Percentiles rank a stretch among this genome's conserved stretches.
phyloP scores from a whole-genome alignment of 352 stramenopile species.

The Globisporangium mamillatum region DNA sequence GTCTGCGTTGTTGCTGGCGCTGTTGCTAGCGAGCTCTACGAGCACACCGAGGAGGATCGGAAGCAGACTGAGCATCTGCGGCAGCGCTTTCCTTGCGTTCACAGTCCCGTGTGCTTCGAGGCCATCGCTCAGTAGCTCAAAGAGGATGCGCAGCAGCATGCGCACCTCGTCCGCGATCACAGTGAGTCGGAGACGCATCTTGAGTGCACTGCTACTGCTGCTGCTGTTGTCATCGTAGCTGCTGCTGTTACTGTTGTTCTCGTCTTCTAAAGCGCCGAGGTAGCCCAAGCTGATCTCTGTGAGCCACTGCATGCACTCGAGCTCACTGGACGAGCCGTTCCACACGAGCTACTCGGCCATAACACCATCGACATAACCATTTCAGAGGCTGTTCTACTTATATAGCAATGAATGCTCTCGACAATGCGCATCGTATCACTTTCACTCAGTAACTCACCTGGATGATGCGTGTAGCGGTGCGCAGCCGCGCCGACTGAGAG shows the following conservation, averaged over 20 bases:
- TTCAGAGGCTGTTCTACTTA: not conserved
- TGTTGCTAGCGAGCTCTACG: conserved; percentile 20
- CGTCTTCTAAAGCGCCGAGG: conserved; percentile 39
- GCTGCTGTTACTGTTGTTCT: conserved; percentile 17
- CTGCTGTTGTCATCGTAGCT: not conserved
- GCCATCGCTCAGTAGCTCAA: conserved; percentile 50
- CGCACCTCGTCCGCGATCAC: conserved; percentile 48
- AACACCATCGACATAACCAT: not conserved
- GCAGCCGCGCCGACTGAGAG: conserved; percentile 46
- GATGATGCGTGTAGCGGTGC: conserved; percentile 53
- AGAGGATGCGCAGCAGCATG: conserved; percentile 50
- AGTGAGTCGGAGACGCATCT: conserved; percentile 6
- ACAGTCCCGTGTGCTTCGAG: conserved; percentile 22
- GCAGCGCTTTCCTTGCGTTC: conserved; percentile 37
- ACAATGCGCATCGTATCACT: not conserved
- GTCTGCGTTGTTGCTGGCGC: not conserved
- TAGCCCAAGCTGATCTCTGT: conserved; percentile 75
- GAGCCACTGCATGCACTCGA: conserved; percentile 74
- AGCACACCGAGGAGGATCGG: conserved; percentile 52
- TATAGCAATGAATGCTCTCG: not conserved
- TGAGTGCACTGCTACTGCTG: not conserved
- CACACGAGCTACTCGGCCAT: conserved; percentile 33
- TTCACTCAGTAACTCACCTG: conserved; percentile 26
- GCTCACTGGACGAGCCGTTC: conserved; percentile 48
- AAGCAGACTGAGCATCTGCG: conserved; percentile 61